Evolutionary conservation across 163 green algal genomes (phyloP), one percentile per base, ranked within the genome.

Genomic region (Scenedesmus sp.): DNA sequence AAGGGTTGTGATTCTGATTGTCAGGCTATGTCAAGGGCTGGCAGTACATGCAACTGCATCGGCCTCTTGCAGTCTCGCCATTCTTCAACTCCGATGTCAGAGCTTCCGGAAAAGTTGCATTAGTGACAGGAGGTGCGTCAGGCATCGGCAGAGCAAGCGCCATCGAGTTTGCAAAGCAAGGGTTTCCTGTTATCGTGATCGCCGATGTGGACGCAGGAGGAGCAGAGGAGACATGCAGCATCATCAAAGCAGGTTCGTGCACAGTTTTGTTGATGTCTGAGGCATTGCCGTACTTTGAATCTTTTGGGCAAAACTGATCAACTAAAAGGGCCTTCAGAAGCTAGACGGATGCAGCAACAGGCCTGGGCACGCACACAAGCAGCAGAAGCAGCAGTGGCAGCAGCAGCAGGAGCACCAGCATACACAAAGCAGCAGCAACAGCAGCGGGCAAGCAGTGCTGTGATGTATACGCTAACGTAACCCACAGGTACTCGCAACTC

Each of bases 51-150:
- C n/a, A n/a, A n/a, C n/a, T n/a, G n/a, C n/a, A n/a, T n/a, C n/a
- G n/a, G n/a, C n/a, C n/a, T n/a, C n/a, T n/a, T n/a, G n/a, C n/a
- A n/a, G n/a, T n/a, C n/a, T n/a, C n/a, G n/a, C 7, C 46, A 56
- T 13, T 22, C 24, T 26, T 13, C 53, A 22, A 13, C 10, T 2
- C 53, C 24, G 13, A 68, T 68, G 53, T 68, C 53, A 68, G 53
- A 26, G 53, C 53, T 68, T 51, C 51, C 1, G 30, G 16, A 44
- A 83, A 89, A 18, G 85, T 89, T 46, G 85, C 85, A n/a, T 37
- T 89, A 26, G 70, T 89, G 44, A 89, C 85, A 30, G 85, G 85
- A 53, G 85, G 85, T 24, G 40, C 43, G 35, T 70, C 61, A 44
- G 85, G 85, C 18, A 89, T 89, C 4, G 85, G 85, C 18, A 44